Base-by-base conservation (phyloP, 495 filamentous ascomycete species). In the Tuber indicum region DNA sequence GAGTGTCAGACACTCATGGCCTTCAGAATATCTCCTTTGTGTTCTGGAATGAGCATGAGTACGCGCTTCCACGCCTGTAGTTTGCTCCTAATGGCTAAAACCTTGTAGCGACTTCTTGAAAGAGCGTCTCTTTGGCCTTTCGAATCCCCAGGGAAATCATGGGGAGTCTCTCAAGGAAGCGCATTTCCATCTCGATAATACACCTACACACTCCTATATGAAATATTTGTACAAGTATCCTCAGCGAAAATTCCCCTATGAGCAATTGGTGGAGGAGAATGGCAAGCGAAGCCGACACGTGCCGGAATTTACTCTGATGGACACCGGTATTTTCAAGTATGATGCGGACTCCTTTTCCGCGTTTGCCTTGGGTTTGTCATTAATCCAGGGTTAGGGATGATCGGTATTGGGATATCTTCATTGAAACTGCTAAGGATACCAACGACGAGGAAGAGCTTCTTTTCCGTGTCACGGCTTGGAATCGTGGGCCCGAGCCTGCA, bases 41-140 rank as follows among this genome's bases (percentile, higher is more conserved):
- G 43, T 98, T 98, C 86, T 98, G 95, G 95, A 98, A 98, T 84
- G 93, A 92, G 85, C 90, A 97, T 86, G 95, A 98, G 93, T 95
- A 85, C 73, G 47, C 46, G 44, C 46, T 46, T 5, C 47, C 47
- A 46, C 42, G 73, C 71, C 82, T 52, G 19, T n/a, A 21, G 42
- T 26, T 44, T 70, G 76, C 79, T 45, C 81, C 76, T 81, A 49
- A 75, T 52, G 71, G 14, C 43, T 82, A 70, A 74, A 58, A 75
- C 4, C 10, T 23, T 69, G 46, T 71, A 97, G 94, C 85, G 91
- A 92, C 76, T 97, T 94, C 82, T 87, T 98, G 77, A 98, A 98
- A 82, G 95, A 98, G 84, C 90, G 95, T 75, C 87, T 98, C 9
- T 98, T 98, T 83, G 95, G 95, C 39, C 86, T 98, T 72, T 94